Evolutionary conservation across 345 rosid genomes (phyloP).

Genomic region (Punica granatum): DNA sequence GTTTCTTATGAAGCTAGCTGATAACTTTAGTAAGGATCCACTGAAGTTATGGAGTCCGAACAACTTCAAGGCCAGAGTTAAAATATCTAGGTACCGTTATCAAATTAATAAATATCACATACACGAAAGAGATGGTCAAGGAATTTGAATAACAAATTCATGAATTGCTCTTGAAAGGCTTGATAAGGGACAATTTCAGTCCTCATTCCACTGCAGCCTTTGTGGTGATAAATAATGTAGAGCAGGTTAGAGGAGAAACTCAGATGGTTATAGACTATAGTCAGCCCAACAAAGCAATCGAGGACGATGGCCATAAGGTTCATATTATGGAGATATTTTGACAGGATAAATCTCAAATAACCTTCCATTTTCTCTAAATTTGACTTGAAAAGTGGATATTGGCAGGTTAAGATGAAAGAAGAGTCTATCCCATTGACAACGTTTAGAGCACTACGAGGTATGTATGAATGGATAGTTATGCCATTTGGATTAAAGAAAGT

Average conservation of each 20-base stretch:
- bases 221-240: too few relatives aligned
- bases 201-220: too few relatives aligned
- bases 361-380: background rate
- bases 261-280: background rate
- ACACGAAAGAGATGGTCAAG: background rate
- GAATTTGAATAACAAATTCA: background rate
- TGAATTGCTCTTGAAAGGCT: background rate
- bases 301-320: background rate
- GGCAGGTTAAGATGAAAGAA: conserved; percentile 4
- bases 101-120: too few relatives aligned
- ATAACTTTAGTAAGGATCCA: too few relatives aligned
- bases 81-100: too few relatives aligned
- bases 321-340: background rate
- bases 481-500: too few relatives aligned
- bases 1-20: too few relatives aligned
- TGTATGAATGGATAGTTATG: too few relatives aligned
- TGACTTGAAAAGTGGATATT: background rate
- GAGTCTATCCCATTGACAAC: background rate
- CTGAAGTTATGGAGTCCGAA: too few relatives aligned
- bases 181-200: background rate
- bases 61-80: too few relatives aligned
- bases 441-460: background rate
- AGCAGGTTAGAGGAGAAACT: too few relatives aligned
- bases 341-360: background rate
- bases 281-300: background rate